Base-by-base conservation (phyloP, 352 stramenopile species). In the Globisporangium apiculatum region DNA sequence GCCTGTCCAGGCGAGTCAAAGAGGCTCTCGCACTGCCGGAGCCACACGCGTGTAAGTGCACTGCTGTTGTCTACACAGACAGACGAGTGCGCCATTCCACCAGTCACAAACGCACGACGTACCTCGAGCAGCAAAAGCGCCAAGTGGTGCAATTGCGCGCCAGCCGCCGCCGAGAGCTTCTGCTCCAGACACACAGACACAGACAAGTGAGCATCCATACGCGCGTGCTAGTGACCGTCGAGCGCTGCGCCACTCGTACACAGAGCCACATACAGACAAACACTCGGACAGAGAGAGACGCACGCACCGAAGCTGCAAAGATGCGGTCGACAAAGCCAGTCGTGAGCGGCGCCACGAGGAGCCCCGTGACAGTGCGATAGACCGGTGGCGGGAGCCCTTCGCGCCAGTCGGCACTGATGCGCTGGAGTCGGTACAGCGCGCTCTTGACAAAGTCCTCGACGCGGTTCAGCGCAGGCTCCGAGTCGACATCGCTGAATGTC, bases 351-450 rank as follows among this genome's bases (percentile, higher is more conserved):
- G 82, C 59, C 8, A 91, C 48, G 58, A 90, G 76, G 1, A 59
- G 60, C 41, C 70, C 68, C 58, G 80, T 71, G 40, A 83, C 61
- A 31, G 76, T 78, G 55, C 69, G 68, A 63, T 90, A 94, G 7
- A 89, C 76, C 2, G 61, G 51, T 0, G 56, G 10, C 2, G 75
- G 72, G 1, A 91, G 60, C 0, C 78, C 82, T 64, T 89, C 84
- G 8, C 69, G 69, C 84, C 84, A 94, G n/a, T 67, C 74, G 8
- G 69, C 62, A 18, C 62, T 76, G 36, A 90, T 73, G 15, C 62
- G 68, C 42, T 85, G 78, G 5, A 94, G 61, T 61, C 89, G 88
- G 65, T 87, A 86, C 12, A 91, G 59, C 4, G 60, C 53, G 14
- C 65, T 62, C 55, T 86, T 87, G 42, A 92, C 14, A 17, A 78